These are phyloP conservation scores for Sordaria brevicollis DNA, from an alignment of 495 filamentous ascomycete genomes.

Conservation along the genomic window DNA sequence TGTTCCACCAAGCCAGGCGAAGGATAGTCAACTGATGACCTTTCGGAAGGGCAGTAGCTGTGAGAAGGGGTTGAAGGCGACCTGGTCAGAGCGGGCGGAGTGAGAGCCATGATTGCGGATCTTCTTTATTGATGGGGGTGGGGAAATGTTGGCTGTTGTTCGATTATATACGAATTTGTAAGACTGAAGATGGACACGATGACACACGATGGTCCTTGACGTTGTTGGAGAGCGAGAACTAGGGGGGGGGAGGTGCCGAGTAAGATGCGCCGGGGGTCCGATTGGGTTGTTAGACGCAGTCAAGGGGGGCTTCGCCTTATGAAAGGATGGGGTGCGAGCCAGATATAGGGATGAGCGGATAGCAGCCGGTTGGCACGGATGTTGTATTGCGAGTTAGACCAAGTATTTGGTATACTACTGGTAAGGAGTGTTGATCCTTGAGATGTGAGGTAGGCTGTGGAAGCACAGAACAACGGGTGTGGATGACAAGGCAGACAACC, in stretches of 20 bases:
- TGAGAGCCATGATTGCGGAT: constrained; percentile 33
- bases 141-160: constrained; percentile 13
- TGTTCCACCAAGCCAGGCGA: constrained; percentile 34
- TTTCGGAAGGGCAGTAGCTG: constrained; percentile 37
- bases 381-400: constrained; percentile 8
- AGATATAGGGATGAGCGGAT: constrained; percentile 20
- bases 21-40: constrained; percentile 36
- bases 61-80: constrained; percentile 36
- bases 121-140: constrained; percentile 1
- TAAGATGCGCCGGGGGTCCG: constrained; percentile 14
- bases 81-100: constrained; percentile 38
- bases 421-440: constrained; percentile 3
- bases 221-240: constrained; percentile 12
- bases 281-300: constrained; percentile 19
- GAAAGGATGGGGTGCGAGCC: constrained; percentile 10
- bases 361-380: constrained; percentile 5
- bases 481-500: constrained; percentile 19
- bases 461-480: constrained; percentile 11
- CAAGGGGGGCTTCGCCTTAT: constrained; percentile 3
- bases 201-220: constrained; percentile 5
- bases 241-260: constrained; percentile 9
- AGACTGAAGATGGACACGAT: constrained; percentile 3
- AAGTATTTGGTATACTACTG: constrained; percentile 6
- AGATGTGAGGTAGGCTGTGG: constrained; percentile 17
- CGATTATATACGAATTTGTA: constrained; percentile 13